Conservation (phyloP, 2,329 filamentous ascomycete genomes). For the Penicillium fuscoglaucum region DNA sequence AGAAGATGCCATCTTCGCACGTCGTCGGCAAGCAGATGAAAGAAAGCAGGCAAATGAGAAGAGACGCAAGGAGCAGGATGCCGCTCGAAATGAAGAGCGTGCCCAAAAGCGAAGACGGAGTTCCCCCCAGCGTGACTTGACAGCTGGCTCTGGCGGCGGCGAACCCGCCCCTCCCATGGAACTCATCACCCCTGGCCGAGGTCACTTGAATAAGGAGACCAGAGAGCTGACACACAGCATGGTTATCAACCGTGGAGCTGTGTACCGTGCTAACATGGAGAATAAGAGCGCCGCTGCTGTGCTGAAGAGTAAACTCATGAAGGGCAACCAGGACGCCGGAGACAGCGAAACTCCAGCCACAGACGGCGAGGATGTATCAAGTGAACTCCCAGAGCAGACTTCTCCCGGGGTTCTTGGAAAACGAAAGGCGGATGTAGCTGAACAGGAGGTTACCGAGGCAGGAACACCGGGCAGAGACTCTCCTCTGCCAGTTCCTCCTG, state of each 20-base stretch:
- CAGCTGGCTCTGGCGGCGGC: slow-evolving; percentile 26
- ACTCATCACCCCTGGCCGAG: slow-evolving; percentile 58
- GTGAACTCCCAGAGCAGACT: slow-evolving; percentile 29
- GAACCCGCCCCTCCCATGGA: slow-evolving; percentile 51
- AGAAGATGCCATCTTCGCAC: slow-evolving; percentile 89
- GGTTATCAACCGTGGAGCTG: slow-evolving; percentile 71
- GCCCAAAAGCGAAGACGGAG: slow-evolving; percentile 46
- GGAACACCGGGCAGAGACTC: slow-evolving; percentile 62
- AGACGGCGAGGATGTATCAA: slow-evolving; percentile 29
- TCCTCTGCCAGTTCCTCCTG: slow-evolving; percentile 53
- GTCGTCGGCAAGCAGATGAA: slow-evolving; percentile 82
- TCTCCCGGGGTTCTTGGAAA: slow-evolving; percentile 41
- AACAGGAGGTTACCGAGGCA: slow-evolving; percentile 56
- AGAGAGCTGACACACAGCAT: slow-evolving; percentile 78
- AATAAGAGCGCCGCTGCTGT: slow-evolving; percentile 95
- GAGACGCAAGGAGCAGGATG: slow-evolving; percentile 71
- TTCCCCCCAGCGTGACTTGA: slow-evolving; percentile 45
- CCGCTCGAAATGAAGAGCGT: slow-evolving; percentile 51
- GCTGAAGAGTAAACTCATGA: slow-evolving; percentile 75
- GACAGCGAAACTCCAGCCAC: slow-evolving; percentile 27
- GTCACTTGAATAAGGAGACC: slow-evolving; percentile 57
- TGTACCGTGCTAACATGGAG: slow-evolving; percentile 70
- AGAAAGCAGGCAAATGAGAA: slow-evolving; percentile 77
- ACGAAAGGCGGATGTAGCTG: slow-evolving; percentile 70
- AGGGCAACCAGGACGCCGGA: slow-evolving; percentile 28